phyloP scores from a whole-genome alignment of 306 rosid species.

The Vicia faba region DNA sequence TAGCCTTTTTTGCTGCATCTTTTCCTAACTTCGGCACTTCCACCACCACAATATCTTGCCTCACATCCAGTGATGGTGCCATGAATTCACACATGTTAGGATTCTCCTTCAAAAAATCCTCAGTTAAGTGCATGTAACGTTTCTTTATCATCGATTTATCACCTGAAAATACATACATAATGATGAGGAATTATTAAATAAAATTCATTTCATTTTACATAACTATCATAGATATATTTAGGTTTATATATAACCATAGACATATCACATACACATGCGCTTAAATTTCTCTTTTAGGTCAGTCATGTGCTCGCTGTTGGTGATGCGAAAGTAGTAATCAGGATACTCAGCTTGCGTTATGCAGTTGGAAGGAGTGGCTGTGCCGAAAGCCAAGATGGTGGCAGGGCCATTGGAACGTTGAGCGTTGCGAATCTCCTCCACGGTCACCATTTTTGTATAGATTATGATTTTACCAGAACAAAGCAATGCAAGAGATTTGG shows the following conservation, averaged over 20 bases:
- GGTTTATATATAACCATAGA: neutral
- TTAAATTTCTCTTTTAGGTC: slow-evolving; percentile 57
- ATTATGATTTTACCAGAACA: neutral
- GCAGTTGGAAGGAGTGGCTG: slow-evolving; percentile 55
- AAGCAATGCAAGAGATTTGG: slow-evolving; percentile 9
- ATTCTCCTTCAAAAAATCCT: slow-evolving; percentile 52
- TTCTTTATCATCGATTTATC: slow-evolving; percentile 66
- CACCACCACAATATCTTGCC: slow-evolving; percentile 62
- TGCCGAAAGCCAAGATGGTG: slow-evolving; percentile 56
- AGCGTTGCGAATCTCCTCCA: slow-evolving; percentile 54
- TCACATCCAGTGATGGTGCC: slow-evolving; percentile 63
- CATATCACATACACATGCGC: slow-evolving; percentile 53
- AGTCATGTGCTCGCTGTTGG: slow-evolving; percentile 64
- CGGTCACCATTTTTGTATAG: slow-evolving; percentile 43
- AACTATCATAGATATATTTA: too few species aligned
- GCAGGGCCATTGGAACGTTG: slow-evolving; percentile 63
- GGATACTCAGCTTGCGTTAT: slow-evolving; percentile 55
- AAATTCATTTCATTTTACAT: too few species aligned
- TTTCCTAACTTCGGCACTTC: slow-evolving; percentile 65
- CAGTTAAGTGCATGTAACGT: slow-evolving; percentile 57
- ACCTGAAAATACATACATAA: slow-evolving; percentile 37
- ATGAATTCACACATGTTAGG: slow-evolving; percentile 54
- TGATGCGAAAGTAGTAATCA: slow-evolving; percentile 64
- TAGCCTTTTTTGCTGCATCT: slow-evolving; percentile 57
- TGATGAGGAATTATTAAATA: too few species aligned